Conservation (phyloP, 441 rosid species). For the Jatropha multifida region DNA sequence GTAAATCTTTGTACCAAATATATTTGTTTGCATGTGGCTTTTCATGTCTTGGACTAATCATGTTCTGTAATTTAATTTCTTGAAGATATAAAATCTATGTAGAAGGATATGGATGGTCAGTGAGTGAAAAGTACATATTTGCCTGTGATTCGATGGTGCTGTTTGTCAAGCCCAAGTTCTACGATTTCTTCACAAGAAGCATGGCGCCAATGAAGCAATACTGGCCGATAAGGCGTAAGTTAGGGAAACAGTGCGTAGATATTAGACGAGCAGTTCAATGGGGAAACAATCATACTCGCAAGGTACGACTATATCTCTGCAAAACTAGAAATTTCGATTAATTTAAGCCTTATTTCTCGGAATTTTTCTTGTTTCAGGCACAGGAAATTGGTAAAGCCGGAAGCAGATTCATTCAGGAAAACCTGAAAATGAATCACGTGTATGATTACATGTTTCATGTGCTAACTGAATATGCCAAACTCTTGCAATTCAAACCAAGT, state of each 20-base stretch:
- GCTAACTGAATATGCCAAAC: conserved; percentile 55
- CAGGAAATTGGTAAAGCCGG: conserved; percentile 53
- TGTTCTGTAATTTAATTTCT: neutral
- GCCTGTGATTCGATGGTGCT: conserved; percentile 64
- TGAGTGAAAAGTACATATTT: conserved; percentile 75
- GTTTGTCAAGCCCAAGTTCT: conserved; percentile 47
- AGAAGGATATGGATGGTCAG: conserved; percentile 31
- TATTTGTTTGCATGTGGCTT: neutral
- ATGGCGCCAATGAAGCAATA: conserved; percentile 63
- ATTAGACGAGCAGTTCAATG: conserved; percentile 71
- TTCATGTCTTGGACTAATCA: neutral
- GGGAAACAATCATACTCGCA: conserved; percentile 51
- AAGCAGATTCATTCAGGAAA: conserved; percentile 49
- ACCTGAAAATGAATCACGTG: conserved; percentile 51
- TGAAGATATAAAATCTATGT: conserved; percentile 20
- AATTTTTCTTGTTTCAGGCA: conserved; percentile 39
- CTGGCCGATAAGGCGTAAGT: conserved; percentile 54
- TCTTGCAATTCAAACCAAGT: conserved; percentile 56
- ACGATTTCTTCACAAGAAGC: conserved; percentile 61
- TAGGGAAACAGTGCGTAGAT: conserved; percentile 35
- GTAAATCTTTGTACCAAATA: conserved; percentile 29
- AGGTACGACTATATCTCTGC: conserved; percentile 33
- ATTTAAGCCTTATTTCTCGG: too few relatives aligned
- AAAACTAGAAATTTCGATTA: too few relatives aligned
- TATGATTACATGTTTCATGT: conserved; percentile 77